Base-by-base conservation (phyloP, 345 rosid species). In the Eucalyptus tenuipes region DNA sequence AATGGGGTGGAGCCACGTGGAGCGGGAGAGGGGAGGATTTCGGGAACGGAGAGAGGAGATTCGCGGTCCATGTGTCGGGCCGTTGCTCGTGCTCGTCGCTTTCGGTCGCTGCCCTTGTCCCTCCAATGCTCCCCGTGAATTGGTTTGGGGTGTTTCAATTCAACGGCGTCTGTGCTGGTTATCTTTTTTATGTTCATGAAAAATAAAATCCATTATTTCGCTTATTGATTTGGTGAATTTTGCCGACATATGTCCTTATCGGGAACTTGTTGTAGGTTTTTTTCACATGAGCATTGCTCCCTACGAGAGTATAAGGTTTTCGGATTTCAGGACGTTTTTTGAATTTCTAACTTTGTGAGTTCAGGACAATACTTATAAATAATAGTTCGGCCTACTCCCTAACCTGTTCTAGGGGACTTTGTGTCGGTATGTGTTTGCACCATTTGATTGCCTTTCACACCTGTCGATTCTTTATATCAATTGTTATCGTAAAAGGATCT, bases 381-480 rank as follows among this genome's bases (percentile, higher is more conserved):
- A 4, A 52, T 7, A 8, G 2, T 20, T 18, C 8, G 25, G 8
- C 33, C 1, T 3, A 61, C 5, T 59, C 33, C 8, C 31, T 59
- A 27, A 12, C 68, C 17, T 61, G n/a, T 11, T 61, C 17, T 27
- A 1, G 33, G 8, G 16, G 16, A 12, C 31, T 61, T 27, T 29
- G 16, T 12, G 8, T 0, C 7, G 3, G 16, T 16, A 4, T 1
- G 25, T 20, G 4, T 20, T 52, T 20, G 5, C n/a, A n/a, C n/a
- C n/a, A n/a, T 61, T 27, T 5, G 13, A 22, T 55, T 24, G 29
- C 3, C 3, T 55, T 55, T 55, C 3, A 25, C 13, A 2, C 0
- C 0, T 10, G 6, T 2, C 29, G 3, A 55, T 55, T 55, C 1
- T 55, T 55, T 55, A 9, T 1, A 22, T 22, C 3, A 22, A 55